Conservation (phyloP, 2,329 filamentous ascomycete genomes). For the Thielaviopsis populi region DNA sequence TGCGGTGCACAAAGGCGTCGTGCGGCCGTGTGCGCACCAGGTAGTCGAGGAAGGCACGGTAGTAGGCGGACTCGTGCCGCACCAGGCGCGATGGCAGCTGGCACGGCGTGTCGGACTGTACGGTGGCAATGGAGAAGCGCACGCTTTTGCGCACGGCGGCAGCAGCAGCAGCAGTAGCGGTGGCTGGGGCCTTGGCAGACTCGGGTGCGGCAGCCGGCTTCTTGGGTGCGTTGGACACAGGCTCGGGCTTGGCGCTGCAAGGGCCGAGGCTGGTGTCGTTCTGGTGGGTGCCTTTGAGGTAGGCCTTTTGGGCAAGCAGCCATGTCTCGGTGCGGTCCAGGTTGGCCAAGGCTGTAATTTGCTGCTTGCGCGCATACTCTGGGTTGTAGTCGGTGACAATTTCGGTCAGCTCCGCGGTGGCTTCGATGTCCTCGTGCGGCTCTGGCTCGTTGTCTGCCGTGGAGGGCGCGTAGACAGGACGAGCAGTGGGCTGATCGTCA, state of each 20-base stretch:
- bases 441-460: conserved; percentile 23
- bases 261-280: conserved; percentile 18
- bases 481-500: conserved; percentile 19
- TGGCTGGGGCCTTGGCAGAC: background rate
- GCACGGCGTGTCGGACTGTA: conserved; percentile 32
- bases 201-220: background rate
- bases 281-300: conserved; percentile 54
- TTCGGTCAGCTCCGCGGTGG: conserved; percentile 40
- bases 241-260: conserved; percentile 16
- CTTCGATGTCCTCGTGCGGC: conserved; percentile 21
- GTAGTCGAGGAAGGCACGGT: conserved; percentile 69
- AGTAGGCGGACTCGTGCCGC: conserved; percentile 63
- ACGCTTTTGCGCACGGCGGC: conserved; percentile 43
- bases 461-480: conserved; percentile 20
- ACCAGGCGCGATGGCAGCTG: conserved; percentile 37
- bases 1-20: conserved; percentile 74
- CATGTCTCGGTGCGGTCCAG: conserved; percentile 74
- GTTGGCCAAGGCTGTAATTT: conserved; percentile 54
- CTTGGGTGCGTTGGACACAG: background rate
- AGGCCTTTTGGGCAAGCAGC: conserved; percentile 68
- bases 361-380: conserved; percentile 58
- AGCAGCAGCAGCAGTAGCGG: no score
- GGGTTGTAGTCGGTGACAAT: conserved; percentile 57
- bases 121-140: conserved; percentile 48
- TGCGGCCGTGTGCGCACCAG: conserved; percentile 47